Evolutionary conservation across 2,329 filamentous ascomycete species (phyloP).

Genomic region (Exophiala mesophila): DNA sequence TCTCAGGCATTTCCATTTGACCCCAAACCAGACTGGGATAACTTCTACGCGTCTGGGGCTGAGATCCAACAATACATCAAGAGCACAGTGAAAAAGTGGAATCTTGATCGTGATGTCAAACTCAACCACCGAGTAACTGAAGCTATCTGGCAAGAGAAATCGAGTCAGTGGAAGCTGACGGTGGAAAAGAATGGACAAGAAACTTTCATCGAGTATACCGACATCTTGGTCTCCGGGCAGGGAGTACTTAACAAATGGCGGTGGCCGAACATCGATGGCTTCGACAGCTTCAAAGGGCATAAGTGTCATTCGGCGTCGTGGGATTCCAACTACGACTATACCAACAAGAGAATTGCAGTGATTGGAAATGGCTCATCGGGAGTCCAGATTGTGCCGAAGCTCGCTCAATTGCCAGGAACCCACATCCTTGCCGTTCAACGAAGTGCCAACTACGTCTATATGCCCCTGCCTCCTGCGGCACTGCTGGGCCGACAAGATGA

Average conservation of each 20-base stretch:
- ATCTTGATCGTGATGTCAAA: slow-evolving; percentile 56
- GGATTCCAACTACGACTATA: not conserved
- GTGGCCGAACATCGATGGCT: not conserved
- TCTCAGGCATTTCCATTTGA: slow-evolving; percentile 50
- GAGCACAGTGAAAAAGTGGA: slow-evolving; percentile 56
- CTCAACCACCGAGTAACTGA: slow-evolving; percentile 52
- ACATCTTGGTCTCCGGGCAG: not conserved
- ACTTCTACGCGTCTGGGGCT: slow-evolving; percentile 60
- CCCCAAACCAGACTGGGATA: slow-evolving; percentile 64
- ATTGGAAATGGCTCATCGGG: not conserved
- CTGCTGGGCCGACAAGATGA: not conserved
- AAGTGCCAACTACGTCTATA: not conserved
- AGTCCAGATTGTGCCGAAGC: not conserved
- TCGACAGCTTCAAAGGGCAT: not conserved
- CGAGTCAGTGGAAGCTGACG: slow-evolving; percentile 52
- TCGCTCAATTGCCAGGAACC: not conserved
- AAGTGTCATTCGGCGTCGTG: not conserved
- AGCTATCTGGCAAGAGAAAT: slow-evolving; percentile 51
- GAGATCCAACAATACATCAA: slow-evolving; percentile 70
- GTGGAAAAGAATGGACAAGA: slow-evolving; percentile 4
- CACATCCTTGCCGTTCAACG: not conserved
- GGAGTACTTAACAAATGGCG: not conserved
- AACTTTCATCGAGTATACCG: not conserved
- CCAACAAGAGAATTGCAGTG: not conserved
- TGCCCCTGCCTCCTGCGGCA: not conserved